phyloP scores from a whole-genome alignment of 139 green algal genomes.

The Chlamydomonas sp. region DNA sequence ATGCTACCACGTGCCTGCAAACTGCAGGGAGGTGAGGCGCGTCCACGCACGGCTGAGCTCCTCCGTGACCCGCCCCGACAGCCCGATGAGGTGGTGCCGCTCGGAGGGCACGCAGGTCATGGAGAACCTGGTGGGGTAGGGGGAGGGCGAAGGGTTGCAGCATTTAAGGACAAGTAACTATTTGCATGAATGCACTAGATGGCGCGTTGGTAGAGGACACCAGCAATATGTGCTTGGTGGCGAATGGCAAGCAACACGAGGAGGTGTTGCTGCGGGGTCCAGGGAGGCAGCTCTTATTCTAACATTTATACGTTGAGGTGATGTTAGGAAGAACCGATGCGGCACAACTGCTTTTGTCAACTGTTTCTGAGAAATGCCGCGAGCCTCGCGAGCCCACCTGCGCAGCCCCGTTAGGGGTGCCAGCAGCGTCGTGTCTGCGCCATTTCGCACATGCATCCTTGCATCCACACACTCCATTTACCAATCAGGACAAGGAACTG shows the following conservation, averaged over 20 bases:
- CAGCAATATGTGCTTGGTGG: too few relatives aligned
- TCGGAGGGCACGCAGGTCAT: constrained; percentile 4
- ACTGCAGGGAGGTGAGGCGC: not conserved
- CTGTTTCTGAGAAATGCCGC: too few relatives aligned
- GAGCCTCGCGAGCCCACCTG: not conserved
- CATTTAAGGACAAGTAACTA: too few relatives aligned
- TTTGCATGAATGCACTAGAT: too few relatives aligned
- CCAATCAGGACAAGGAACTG: too few relatives aligned
- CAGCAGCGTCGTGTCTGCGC: constrained; percentile 17
- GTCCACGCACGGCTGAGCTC: not conserved
- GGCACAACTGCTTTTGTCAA: too few relatives aligned
- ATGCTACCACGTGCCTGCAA: not conserved
- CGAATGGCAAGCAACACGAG: not conserved
- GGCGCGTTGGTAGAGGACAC: too few relatives aligned
- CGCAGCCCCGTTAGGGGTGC: constrained; percentile 6
- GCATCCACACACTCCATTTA: too few relatives aligned
- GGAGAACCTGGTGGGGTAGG: not conserved
- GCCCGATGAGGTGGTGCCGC: constrained; percentile 3
- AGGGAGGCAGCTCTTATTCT: too few relatives aligned
- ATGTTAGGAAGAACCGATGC: too few relatives aligned
- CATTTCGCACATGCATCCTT: not conserved
- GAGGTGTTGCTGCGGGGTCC: not conserved
- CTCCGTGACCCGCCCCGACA: not conserved
- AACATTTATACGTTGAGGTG: too few relatives aligned
- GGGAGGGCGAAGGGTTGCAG: not conserved